phyloP scores from a whole-genome alignment of 2,329 filamentous ascomycete genomes.

The Ceratocystis cubensis region DNA sequence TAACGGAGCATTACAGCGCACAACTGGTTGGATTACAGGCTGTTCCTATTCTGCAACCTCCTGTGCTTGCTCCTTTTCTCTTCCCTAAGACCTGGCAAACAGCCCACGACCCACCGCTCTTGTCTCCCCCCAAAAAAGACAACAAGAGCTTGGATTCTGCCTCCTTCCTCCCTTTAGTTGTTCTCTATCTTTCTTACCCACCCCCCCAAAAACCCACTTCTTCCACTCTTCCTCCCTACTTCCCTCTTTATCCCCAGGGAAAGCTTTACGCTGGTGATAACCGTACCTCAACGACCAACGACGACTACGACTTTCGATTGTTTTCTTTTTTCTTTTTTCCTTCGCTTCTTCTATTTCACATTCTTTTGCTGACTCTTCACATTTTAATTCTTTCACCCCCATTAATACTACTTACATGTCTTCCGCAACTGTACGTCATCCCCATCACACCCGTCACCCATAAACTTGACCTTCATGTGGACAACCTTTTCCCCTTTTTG shows the following conservation, averaged over 20 bases:
- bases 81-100: constrained; percentile 5
- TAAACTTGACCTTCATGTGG: constrained; percentile 13
- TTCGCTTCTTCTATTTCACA: constrained; percentile 16
- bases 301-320: constrained; percentile 8
- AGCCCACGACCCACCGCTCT: background rate
- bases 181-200: constrained; percentile 2
- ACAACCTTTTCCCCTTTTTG: constrained; percentile 3
- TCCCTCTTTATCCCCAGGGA: constrained; percentile 14
- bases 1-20: background rate
- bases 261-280: constrained; percentile 21
- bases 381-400: constrained; percentile 20
- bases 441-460: constrained; percentile 9
- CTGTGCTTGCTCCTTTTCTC: constrained; percentile 13
- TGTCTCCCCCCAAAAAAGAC: background rate
- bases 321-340: constrained; percentile 11
- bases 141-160: constrained; percentile 3
- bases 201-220: constrained; percentile 9
- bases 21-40: background rate
- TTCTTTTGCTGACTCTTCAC: constrained; percentile 10
- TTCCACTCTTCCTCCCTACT: constrained; percentile 3
- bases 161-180: background rate
- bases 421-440: constrained; percentile 28
- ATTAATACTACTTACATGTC: constrained; percentile 26
- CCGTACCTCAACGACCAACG: constrained; percentile 18
- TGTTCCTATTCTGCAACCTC: background rate